phyloP scores from a whole-genome alignment of 2,329 filamentous ascomycete genomes.

The Nothopassalora personata region DNA sequence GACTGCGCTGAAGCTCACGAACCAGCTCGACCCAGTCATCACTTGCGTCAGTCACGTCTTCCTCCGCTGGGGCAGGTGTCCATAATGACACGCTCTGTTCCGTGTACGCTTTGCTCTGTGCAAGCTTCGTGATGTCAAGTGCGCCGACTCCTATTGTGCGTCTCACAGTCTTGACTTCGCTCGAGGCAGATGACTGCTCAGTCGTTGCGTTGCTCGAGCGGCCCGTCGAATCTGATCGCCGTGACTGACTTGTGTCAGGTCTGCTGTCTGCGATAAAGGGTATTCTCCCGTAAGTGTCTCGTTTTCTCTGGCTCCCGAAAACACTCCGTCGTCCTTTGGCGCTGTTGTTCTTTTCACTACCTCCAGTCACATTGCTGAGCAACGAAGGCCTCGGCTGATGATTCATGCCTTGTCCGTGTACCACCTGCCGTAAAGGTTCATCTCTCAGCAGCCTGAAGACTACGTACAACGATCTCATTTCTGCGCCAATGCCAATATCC shows the following conservation, averaged over 20 bases:
- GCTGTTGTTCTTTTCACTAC: slow-evolving; percentile 21
- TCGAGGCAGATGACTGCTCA: slow-evolving; percentile 8
- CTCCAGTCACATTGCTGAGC: slow-evolving; percentile 12
- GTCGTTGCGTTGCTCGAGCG: slow-evolving; percentile 14
- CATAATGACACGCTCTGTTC: slow-evolving; percentile 59
- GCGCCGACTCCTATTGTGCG: slow-evolving; percentile 72
- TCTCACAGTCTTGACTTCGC: slow-evolving; percentile 51
- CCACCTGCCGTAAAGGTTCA: slow-evolving; percentile 37
- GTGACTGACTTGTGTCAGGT: slow-evolving; percentile 26
- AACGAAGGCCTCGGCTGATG: slow-evolving; percentile 13
- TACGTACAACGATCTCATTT: slow-evolving; percentile 69
- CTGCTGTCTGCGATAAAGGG: slow-evolving; percentile 14
- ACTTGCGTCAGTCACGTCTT: slow-evolving; percentile 54
- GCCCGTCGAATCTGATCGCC: slow-evolving; percentile 15
- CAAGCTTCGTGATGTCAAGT: slow-evolving; percentile 59
- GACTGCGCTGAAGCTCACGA: slow-evolving; percentile 65
- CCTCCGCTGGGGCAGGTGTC: slow-evolving; percentile 53
- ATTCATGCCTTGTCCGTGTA: slow-evolving; percentile 21
- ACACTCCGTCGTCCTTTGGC: slow-evolving; percentile 43
- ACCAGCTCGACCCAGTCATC: slow-evolving; percentile 71
- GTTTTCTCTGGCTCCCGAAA: slow-evolving; percentile 62
- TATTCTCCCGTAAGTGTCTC: slow-evolving; percentile 17
- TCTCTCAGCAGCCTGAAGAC: slow-evolving; percentile 71
- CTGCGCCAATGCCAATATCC: slow-evolving; percentile 62
- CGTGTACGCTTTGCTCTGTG: slow-evolving; percentile 21